phyloP scores from a whole-genome alignment of 2,329 filamentous ascomycete species.

The Orbilia javanica region DNA sequence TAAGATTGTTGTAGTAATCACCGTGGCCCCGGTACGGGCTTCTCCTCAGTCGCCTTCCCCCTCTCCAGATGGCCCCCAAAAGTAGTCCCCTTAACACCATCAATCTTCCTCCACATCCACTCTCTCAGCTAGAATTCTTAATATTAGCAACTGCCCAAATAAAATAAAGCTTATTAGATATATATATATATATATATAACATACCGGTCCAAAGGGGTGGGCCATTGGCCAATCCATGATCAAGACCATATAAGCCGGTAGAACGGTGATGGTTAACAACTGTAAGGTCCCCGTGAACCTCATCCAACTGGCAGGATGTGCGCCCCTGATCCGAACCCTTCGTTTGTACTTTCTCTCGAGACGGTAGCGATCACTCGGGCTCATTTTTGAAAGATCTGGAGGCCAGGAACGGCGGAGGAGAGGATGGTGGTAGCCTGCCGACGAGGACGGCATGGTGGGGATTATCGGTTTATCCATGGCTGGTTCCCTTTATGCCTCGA shows the following conservation, averaged over 20 bases:
- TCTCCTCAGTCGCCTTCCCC: constrained; percentile 11
- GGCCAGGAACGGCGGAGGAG: constrained; percentile 52
- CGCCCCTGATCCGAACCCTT: constrained; percentile 10
- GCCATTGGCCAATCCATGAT: constrained; percentile 53
- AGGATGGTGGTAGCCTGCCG: constrained; percentile 9
- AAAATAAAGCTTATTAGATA: background rate
- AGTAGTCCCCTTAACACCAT: background rate
- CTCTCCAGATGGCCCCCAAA: constrained; percentile 2
- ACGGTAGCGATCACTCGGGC: constrained; percentile 40
- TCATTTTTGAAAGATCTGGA: constrained; percentile 53
- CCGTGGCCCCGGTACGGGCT: background rate
- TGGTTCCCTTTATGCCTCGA: background rate
- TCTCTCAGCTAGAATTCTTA: constrained; percentile 16
- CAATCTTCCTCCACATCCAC: constrained; percentile 54
- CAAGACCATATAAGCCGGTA: constrained; percentile 54
- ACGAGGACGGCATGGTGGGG: constrained; percentile 26
- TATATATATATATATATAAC: background rate
- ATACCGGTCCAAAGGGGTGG: constrained; percentile 53
- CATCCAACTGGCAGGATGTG: constrained; percentile 46
- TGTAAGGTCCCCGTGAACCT: constrained; percentile 53
- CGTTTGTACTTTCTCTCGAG: constrained; percentile 55
- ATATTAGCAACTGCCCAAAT: background rate
- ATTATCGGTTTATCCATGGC: constrained; percentile 1
- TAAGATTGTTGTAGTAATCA: background rate
- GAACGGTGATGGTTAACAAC: constrained; percentile 41